Conservation (phyloP, 2,329 filamentous ascomycete species). For the Amylocarpus encephaloides region DNA sequence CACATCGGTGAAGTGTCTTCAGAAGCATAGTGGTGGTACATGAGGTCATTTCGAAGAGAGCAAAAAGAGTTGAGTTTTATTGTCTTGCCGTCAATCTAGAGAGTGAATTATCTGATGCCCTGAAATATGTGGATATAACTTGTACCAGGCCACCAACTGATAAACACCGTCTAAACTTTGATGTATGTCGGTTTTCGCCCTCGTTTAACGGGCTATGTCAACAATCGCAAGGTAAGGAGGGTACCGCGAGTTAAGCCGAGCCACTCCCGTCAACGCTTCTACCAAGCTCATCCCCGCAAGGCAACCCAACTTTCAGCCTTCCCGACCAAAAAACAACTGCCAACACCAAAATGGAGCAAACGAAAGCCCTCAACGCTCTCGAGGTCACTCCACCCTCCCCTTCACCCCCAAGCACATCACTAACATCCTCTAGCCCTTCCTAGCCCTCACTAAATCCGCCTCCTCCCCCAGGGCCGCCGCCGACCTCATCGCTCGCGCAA, state of each 20-base stretch:
- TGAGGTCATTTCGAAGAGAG: too few species aligned
- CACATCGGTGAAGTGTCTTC: too few species aligned
- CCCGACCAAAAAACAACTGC: not conserved
- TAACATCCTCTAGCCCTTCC: slow-evolving; percentile 63
- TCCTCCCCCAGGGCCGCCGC: slow-evolving; percentile 77
- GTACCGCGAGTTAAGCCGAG: not conserved
- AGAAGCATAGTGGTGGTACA: too few species aligned
- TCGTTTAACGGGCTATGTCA: too few species aligned
- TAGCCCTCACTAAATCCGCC: slow-evolving; percentile 81
- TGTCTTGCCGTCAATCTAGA: too few species aligned
- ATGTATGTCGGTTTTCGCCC: too few species aligned
- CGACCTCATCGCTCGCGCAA: slow-evolving; percentile 82
- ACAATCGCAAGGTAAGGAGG: too few species aligned
- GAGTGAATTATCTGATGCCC: too few species aligned
- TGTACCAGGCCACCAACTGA: too few species aligned
- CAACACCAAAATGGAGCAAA: slow-evolving; percentile 60
- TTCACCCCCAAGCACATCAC: not conserved
- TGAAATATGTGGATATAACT: too few species aligned
- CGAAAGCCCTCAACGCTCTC: slow-evolving; percentile 57
- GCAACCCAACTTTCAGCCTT: not conserved
- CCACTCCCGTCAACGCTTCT: not conserved
- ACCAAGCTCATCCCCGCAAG: not conserved
- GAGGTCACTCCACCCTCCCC: slow-evolving; percentile 42
- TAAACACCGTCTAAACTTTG: too few species aligned
- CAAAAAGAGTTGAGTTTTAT: too few species aligned